Percentiles rank a stretch among this genome's conserved stretches.
These are phyloP conservation scores for Boechera divaricarpa DNA, from an alignment of 345 rosid species.

Conservation along the genomic window DNA sequence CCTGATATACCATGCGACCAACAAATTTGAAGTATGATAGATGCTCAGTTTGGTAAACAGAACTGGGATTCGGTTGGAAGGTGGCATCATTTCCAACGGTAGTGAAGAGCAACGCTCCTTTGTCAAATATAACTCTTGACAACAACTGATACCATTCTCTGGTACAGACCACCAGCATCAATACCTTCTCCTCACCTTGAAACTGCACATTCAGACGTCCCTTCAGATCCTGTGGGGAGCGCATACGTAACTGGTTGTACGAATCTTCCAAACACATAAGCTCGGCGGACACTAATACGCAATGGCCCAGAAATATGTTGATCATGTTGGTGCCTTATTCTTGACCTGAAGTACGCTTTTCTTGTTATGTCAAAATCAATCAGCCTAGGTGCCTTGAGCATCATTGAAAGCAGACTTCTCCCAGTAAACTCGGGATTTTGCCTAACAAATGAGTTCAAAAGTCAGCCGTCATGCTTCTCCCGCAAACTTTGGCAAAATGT, in stretches of 20 bases:
- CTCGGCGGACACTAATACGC: constrained; percentile 88
- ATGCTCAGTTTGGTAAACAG: constrained; percentile 96
- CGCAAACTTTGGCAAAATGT: constrained; percentile 85
- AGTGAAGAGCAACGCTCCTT: constrained; percentile 92
- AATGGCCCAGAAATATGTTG: constrained; percentile 90
- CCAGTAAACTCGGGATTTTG: constrained; percentile 88
- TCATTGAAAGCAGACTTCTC: constrained; percentile 89
- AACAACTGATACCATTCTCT: constrained; percentile 98
- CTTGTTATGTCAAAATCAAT: constrained; percentile 96
- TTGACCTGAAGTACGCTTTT: constrained; percentile 90
- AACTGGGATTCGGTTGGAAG: constrained; percentile 97
- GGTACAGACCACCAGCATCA: constrained; percentile 98
- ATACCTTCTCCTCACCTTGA: constrained; percentile 99
- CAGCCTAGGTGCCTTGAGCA: constrained; percentile 92
- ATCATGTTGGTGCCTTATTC: constrained; percentile 89
- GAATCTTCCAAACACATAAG: constrained; percentile 98
- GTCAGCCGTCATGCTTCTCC: constrained; percentile 95
- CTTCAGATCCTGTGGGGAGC: constrained; percentile 83
- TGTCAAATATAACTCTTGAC: constrained; percentile 94
- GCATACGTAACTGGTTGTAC: constrained; percentile 94
- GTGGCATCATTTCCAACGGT: constrained; percentile 94
- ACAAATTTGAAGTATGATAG: constrained; percentile 96
- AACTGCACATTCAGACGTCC: constrained; percentile 94
- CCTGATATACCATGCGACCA: constrained; percentile 80
- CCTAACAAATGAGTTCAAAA: constrained; percentile 85